phyloP scores from a whole-genome alignment of 2,329 filamentous ascomycete species.

The Aspergillus proliferans region DNA sequence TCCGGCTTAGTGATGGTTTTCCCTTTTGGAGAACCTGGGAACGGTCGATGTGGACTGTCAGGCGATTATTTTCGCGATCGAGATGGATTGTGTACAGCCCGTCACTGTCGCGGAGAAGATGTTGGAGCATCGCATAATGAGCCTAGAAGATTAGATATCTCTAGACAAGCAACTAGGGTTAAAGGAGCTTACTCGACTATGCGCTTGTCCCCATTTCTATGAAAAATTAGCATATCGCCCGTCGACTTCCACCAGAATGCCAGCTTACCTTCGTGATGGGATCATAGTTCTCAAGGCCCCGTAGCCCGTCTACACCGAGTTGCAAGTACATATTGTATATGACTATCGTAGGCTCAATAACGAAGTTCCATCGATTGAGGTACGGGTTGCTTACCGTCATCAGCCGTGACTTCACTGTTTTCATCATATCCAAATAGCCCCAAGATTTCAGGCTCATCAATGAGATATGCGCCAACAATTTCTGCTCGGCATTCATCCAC shows the following conservation, averaged over 20 bases:
- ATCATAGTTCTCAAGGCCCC: conserved; percentile 36
- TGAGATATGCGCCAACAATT: conserved; percentile 41
- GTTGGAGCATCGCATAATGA: conserved; percentile 57
- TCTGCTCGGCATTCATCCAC: conserved; percentile 53
- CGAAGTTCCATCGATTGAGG: background rate
- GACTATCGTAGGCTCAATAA: conserved; percentile 30
- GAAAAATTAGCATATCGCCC: background rate
- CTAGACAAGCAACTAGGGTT: too few species aligned
- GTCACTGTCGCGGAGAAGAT: conserved; percentile 49
- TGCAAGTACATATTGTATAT: conserved; percentile 40
- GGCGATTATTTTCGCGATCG: conserved; percentile 29
- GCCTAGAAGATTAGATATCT: conserved; percentile 35
- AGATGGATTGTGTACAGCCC: conserved; percentile 49
- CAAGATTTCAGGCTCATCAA: conserved; percentile 40
- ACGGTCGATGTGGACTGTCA: conserved; percentile 6
- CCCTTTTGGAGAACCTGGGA: conserved; percentile 34
- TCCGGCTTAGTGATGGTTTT: conserved; percentile 52
- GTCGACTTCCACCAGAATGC: background rate
- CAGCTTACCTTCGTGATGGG: conserved; percentile 33
- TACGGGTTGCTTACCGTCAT: conserved; percentile 6
- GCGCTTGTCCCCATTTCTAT: conserved; percentile 13
- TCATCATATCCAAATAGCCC: conserved; percentile 30
- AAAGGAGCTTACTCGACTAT: conserved; percentile 6
- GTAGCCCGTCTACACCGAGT: conserved; percentile 38
- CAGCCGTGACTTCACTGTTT: conserved; percentile 3